A percentile compares a stretch with the other conserved stretches of the same genome.
Evolutionary conservation across 2,329 filamentous ascomycete species (phyloP).

Genomic region (Fusarium nematophilum): DNA sequence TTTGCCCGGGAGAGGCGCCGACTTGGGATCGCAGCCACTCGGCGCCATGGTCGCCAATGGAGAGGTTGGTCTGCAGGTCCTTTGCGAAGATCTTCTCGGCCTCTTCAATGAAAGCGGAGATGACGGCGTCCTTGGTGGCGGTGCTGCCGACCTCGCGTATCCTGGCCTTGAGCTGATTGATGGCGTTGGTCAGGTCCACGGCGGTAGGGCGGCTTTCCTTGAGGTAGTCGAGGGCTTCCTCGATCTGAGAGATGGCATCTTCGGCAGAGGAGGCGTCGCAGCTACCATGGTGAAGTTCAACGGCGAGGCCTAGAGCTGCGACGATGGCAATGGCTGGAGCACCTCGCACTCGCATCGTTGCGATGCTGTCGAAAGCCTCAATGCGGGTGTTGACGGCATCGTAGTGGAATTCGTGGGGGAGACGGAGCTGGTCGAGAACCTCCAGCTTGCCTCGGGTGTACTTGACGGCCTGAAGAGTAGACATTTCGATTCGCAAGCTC

Average conservation of each 20-base stretch:
- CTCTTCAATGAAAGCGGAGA: conserved; percentile 77
- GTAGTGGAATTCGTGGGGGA: conserved; percentile 84
- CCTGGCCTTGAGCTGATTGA: conserved; percentile 77
- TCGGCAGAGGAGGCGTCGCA: conserved; percentile 56
- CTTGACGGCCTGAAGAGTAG: conserved; percentile 79
- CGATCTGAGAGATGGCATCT: conserved; percentile 77
- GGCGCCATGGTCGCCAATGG: conserved; percentile 85
- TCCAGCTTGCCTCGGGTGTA: conserved; percentile 78
- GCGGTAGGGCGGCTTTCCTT: conserved; percentile 92
- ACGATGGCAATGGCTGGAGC: conserved; percentile 98
- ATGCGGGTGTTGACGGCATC: conserved; percentile 76
- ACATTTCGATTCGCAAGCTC: conserved; percentile 52
- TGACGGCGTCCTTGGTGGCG: conserved; percentile 62
- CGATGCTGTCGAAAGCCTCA: conserved; percentile 86
- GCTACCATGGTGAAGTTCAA: conserved; percentile 75
- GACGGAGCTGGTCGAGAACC: conserved; percentile 84
- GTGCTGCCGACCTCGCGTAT: conserved; percentile 63
- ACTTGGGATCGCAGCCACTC: conserved; percentile 80
- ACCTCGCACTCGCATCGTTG: conserved; percentile 79
- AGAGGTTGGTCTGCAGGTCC: conserved; percentile 87
- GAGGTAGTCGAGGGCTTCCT: conserved; percentile 84
- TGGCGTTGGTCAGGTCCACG: conserved; percentile 93
- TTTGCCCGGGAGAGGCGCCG: conserved; percentile 57
- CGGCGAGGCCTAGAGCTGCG: conserved; percentile 87
- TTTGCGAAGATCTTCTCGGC: conserved; percentile 89